Conservation (phyloP, 768 basidiomycete genomes). For the Tricholoma bakamatsutake region DNA sequence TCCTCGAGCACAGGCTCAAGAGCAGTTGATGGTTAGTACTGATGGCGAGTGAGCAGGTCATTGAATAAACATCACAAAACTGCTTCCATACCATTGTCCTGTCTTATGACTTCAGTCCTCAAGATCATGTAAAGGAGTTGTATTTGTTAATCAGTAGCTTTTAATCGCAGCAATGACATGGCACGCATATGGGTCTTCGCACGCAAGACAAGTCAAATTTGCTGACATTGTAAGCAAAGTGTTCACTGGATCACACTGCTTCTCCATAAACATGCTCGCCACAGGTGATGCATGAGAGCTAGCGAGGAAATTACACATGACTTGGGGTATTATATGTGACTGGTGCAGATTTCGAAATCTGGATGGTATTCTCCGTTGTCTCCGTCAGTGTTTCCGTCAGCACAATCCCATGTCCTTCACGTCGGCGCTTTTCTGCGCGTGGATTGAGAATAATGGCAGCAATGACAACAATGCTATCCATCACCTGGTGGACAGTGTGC, state of each 20-base stretch:
- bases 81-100: neutral
- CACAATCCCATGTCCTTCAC: conserved; percentile 7
- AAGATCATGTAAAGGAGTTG: conserved; percentile 3
- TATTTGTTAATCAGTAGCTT: conserved; percentile 9
- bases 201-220: neutral
- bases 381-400: conserved; percentile 1
- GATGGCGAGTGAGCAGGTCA: conserved; percentile 30
- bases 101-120: conserved; percentile 1
- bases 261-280: neutral
- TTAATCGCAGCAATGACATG: neutral
- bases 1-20: conserved; percentile 33
- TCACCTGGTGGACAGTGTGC: conserved; percentile 32
- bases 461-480: conserved; percentile 58
- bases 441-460: conserved; percentile 66
- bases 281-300: neutral
- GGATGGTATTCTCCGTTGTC: neutral
- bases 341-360: neutral
- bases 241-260: neutral
- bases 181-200: neutral
- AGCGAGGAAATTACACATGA: neutral
- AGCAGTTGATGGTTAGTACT: conserved; percentile 28
- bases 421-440: conserved; percentile 33
- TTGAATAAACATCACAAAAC: conserved; percentile 4
- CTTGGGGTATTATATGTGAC: neutral
- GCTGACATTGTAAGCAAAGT: neutral